Evolutionary conservation across 106 monocot species (phyloP), one percentile per base, ranked within the genome.

Genomic region (Acanthochlamys bracteata): DNA sequence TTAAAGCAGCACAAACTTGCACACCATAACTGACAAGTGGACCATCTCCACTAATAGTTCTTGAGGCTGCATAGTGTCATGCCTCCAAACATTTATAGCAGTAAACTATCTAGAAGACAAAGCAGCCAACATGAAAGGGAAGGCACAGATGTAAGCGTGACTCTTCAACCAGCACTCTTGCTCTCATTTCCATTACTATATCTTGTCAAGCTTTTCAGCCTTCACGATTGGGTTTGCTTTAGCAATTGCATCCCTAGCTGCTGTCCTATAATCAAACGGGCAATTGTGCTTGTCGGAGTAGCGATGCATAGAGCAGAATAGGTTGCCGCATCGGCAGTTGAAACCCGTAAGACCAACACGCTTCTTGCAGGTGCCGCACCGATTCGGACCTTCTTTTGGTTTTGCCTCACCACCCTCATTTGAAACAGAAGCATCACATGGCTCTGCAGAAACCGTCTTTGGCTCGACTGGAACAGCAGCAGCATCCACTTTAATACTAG

Each of bases 161-260:
- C 12, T 14, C 49, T 49, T 49, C 4, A 49, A 49, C 17, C 49
- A 12, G 15, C 2, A 49, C 2, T 49, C 49, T 49, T 49, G 49
- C 3, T 17, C 49, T 17, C 12, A 49, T 55, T 20, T 55, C 55
- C 10, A 55, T 55, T 55, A 20, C 69, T 76, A 76, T 56, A 76
- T 69, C 69, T 69, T 76, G 57, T 76, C 75, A 11, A 76, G 69
- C 64, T 79, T 79, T 19, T 74, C 74, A n/a, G 70, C 66, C 42
- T 74, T 71, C 42, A 79, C 53, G 60, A 80, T 39, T 54, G 79
- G 79, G 56, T 75, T 80, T 11, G 71, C 65, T 52, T 56, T 70
- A 7, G 70, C 74, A 24, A 80, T 80, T 20, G 74, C 74, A 71
- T 71, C 74, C 17, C 66, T 61, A 19, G 64, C 66, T 20, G 64